Percentiles rank a stretch among this genome's conserved stretches.
Conservation (phyloP, 164 flowering plant genomes). For the Santalum album region DNA sequence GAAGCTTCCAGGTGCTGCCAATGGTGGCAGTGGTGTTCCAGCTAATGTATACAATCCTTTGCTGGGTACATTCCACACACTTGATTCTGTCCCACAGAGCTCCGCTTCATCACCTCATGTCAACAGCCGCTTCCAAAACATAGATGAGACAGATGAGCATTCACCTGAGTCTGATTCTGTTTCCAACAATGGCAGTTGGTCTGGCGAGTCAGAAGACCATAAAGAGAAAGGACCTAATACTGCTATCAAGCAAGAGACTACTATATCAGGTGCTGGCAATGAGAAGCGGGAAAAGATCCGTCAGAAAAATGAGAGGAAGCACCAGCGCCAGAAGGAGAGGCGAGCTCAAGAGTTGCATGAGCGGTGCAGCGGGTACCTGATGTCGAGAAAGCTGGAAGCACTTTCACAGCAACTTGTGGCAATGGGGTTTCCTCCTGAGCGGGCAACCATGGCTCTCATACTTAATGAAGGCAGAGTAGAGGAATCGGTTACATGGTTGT, state of each 20-base stretch:
- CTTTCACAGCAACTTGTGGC: slow-evolving; percentile 85
- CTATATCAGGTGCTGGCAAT: slow-evolving; percentile 67
- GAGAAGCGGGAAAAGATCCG: slow-evolving; percentile 90
- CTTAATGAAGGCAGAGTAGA: slow-evolving; percentile 80
- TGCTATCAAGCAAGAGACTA: slow-evolving; percentile 33
- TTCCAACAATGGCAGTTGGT: slow-evolving; percentile 85
- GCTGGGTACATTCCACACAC: slow-evolving; percentile 69
- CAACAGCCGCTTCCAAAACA: slow-evolving; percentile 68
- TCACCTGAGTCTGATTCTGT: slow-evolving; percentile 68
- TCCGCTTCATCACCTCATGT: slow-evolving; percentile 41
- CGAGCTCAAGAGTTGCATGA: slow-evolving; percentile 91
- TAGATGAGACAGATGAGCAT: slow-evolving; percentile 71
- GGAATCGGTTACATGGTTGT: slow-evolving; percentile 82
- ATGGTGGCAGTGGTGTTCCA: slow-evolving; percentile 34
- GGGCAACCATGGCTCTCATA: slow-evolving; percentile 86
- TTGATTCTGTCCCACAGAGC: slow-evolving; percentile 42
- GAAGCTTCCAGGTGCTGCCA: slow-evolving; percentile 44
- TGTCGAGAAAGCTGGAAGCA: slow-evolving; percentile 83
- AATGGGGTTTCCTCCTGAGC: slow-evolving; percentile 83
- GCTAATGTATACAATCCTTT: slow-evolving; percentile 79
- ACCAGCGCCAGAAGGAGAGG: slow-evolving; percentile 91
- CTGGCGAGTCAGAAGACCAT: slow-evolving; percentile 91
- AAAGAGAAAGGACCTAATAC: slow-evolving; percentile 52
- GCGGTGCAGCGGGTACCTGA: slow-evolving; percentile 70
- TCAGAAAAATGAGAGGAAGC: slow-evolving; percentile 91